phyloP scores from a whole-genome alignment of 768 basidiomycete species.

The Hebeloma cylindrosporum region DNA sequence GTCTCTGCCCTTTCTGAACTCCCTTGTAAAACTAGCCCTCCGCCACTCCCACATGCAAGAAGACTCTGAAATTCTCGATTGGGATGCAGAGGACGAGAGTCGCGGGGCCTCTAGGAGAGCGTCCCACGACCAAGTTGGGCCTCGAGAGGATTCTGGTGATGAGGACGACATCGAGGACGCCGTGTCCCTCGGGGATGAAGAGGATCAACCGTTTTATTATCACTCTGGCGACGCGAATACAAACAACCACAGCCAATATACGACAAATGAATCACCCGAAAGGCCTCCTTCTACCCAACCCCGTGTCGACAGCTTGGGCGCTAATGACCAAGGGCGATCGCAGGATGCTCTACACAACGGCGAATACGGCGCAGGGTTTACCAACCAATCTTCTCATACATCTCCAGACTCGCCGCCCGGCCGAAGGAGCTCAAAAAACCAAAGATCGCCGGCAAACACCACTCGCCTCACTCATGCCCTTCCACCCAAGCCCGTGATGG shows the following conservation, averaged over 20 bases:
- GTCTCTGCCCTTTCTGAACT: constrained; percentile 9
- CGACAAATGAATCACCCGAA: constrained; percentile 7
- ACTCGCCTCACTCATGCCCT: constrained; percentile 62
- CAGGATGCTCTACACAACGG: constrained; percentile 8
- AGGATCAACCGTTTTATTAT: constrained; percentile 51
- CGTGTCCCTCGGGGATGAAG: constrained; percentile 75
- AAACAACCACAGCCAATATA: not conserved
- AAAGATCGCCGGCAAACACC: constrained; percentile 26
- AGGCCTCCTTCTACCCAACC: constrained; percentile 13
- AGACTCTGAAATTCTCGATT: constrained; percentile 70
- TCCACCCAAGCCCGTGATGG: constrained; percentile 62
- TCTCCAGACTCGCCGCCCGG: constrained; percentile 15
- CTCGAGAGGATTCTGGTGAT: constrained; percentile 23
- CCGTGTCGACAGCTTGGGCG: constrained; percentile 15
- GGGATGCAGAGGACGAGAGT: constrained; percentile 53
- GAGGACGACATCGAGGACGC: constrained; percentile 56
- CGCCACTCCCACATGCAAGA: constrained; percentile 51
- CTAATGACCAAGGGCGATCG: constrained; percentile 20
- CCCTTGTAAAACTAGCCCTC: constrained; percentile 5
- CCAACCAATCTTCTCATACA: not conserved
- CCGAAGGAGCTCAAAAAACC: constrained; percentile 11
- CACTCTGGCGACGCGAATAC: constrained; percentile 19
- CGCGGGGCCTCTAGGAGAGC: constrained; percentile 23
- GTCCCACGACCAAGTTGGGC: constrained; percentile 20
- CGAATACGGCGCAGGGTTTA: constrained; percentile 7